phyloP scores from a whole-genome alignment of 2,329 filamentous ascomycete species.

The Claviceps paspali region DNA sequence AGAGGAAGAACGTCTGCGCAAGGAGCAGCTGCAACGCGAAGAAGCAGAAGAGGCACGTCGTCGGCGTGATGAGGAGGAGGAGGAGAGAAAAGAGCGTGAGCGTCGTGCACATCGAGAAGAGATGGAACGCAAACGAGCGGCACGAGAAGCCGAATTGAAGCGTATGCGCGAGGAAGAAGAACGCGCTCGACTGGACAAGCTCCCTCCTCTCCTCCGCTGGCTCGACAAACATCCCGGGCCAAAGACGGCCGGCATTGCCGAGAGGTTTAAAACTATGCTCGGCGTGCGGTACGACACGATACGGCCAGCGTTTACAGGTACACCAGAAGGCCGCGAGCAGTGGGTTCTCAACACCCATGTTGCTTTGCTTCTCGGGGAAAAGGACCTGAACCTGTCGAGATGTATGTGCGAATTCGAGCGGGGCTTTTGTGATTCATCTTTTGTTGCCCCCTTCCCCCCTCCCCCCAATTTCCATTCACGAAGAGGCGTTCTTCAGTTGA shows the following conservation, averaged over 20 bases:
- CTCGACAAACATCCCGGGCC: constrained; percentile 37
- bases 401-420: constrained; percentile 32
- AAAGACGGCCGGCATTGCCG: constrained; percentile 32
- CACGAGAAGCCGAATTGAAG: constrained; percentile 35
- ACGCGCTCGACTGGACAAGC: constrained; percentile 35
- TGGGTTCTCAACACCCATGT: constrained; percentile 52
- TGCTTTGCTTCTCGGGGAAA: constrained; percentile 48
- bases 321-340: constrained; percentile 43
- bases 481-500: no score
- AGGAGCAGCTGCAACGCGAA: constrained; percentile 30
- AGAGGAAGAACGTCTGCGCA: constrained; percentile 29
- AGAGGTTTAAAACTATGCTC: constrained; percentile 39
- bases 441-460: no score
- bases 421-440: no score
- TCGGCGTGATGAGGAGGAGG: constrained; percentile 36
- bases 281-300: constrained; percentile 52
- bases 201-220: constrained; percentile 47
- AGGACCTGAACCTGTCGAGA: constrained; percentile 42
- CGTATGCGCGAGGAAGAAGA: constrained; percentile 40
- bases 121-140: constrained; percentile 31
- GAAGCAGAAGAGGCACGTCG: constrained; percentile 33
- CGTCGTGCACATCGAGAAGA: constrained; percentile 28
- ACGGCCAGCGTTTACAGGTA: constrained; percentile 34
- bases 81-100: constrained; percentile 35
- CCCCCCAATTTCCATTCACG: no score